phyloP scores from a whole-genome alignment of 768 basidiomycete species.

The Kondoa malvinella region DNA sequence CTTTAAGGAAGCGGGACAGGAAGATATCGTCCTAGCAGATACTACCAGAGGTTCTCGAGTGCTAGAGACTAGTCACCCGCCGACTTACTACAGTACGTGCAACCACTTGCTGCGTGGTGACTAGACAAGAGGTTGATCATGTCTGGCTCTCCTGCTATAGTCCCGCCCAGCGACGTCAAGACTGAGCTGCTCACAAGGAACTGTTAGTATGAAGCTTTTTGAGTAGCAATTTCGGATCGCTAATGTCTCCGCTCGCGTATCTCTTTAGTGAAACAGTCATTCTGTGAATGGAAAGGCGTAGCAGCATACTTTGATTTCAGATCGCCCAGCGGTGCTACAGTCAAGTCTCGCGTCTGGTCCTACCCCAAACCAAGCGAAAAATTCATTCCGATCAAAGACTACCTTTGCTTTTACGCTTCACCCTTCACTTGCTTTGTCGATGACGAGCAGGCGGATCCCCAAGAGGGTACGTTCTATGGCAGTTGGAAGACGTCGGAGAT shows the following conservation, averaged over 20 bases:
- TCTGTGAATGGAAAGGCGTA: slow-evolving; percentile 19
- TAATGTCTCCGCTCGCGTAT: too few relatives aligned
- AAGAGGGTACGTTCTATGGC: slow-evolving; percentile 14
- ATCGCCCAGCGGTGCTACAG: slow-evolving; percentile 1
- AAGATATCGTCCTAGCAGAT: background rate
- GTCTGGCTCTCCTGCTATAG: too few relatives aligned
- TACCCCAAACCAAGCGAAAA: slow-evolving; percentile 5
- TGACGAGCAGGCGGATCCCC: slow-evolving; percentile 11
- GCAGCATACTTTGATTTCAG: slow-evolving; percentile 14
- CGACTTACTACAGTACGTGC: background rate
- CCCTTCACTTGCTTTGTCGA: slow-evolving; percentile 18
- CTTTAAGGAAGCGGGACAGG: background rate
- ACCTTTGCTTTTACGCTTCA: slow-evolving; percentile 15
- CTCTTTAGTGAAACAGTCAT: background rate
- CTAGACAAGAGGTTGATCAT: too few relatives aligned
- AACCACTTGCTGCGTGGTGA: too few relatives aligned
- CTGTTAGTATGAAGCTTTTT: too few relatives aligned
- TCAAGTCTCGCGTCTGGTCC: slow-evolving; percentile 14
- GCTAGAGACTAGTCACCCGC: slow-evolving; percentile 1
- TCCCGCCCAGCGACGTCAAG: slow-evolving; percentile 14
- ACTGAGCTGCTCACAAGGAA: slow-evolving; percentile 7
- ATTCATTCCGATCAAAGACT: slow-evolving; percentile 12
- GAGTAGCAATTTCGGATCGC: too few relatives aligned
- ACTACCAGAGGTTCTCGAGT: background rate
- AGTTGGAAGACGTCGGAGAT: background rate